Percentiles rank a stretch among this genome's conserved stretches.
Conservation (phyloP, 441 rosid species). For the Arabidopsis hybrid region DNA sequence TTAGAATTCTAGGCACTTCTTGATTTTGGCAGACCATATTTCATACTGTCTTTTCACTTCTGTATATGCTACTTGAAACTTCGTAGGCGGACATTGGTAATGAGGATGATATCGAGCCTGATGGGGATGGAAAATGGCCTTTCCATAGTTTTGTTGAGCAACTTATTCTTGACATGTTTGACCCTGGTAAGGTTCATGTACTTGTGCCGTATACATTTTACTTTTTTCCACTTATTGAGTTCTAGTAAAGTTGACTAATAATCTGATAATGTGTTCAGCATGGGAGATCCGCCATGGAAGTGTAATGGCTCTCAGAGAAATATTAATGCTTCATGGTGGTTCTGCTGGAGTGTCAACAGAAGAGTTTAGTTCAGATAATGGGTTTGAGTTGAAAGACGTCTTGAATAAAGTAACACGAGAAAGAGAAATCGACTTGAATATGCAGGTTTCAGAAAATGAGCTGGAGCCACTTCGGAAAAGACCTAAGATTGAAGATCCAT, state of each 20-base stretch:
- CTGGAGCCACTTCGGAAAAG: constrained; percentile 72
- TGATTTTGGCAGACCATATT: constrained; percentile 31
- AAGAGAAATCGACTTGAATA: constrained; percentile 87
- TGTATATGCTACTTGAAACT: not conserved
- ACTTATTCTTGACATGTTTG: constrained; percentile 97
- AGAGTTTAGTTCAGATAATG: constrained; percentile 64
- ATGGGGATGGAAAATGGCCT: constrained; percentile 93
- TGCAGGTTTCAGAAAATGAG: constrained; percentile 71
- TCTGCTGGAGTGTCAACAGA: constrained; percentile 87
- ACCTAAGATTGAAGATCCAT: constrained; percentile 66
- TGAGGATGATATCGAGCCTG: constrained; percentile 88
- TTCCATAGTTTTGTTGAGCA: constrained; percentile 92
- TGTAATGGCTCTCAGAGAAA: constrained; percentile 98
- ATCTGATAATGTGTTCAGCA: constrained; percentile 59
- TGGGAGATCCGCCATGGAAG: constrained; percentile 99
- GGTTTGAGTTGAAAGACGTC: constrained; percentile 56
- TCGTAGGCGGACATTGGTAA: constrained; percentile 64
- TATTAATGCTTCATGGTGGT: constrained; percentile 95
- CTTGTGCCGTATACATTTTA: constrained; percentile 34
- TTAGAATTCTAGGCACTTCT: constrained; percentile 31
- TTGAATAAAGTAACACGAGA: constrained; percentile 57
- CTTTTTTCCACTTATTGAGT: constrained; percentile 29
- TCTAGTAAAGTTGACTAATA: constrained; percentile 43
- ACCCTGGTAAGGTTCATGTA: constrained; percentile 73
- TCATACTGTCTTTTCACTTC: constrained; percentile 30